Percentiles rank a stretch among this genome's conserved stretches.
Conservation (phyloP, 805 yeast species). For the Kodamaea kakaduensis region DNA sequence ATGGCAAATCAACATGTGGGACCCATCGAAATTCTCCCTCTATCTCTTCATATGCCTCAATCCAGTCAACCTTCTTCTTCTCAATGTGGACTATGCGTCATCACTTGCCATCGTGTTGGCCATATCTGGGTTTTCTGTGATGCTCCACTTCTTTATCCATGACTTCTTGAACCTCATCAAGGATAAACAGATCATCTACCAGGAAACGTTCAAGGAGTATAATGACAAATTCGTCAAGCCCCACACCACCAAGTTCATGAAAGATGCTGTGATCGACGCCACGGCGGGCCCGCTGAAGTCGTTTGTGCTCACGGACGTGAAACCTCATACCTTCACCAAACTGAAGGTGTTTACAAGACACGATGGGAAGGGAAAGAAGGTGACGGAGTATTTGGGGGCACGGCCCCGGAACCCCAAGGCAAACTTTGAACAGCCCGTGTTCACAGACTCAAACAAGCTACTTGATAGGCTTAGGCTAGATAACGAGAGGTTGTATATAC, state of each 20-base stretch:
- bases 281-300: conserved; percentile 35
- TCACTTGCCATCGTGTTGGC: conserved; percentile 19
- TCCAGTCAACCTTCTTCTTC: conserved; percentile 48
- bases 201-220: conserved; percentile 61
- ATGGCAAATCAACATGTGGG: conserved; percentile 65
- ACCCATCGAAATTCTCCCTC: conserved; percentile 56
- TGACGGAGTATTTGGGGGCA: conserved; percentile 14
- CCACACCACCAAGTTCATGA: conserved; percentile 43
- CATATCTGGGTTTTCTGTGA: conserved; percentile 6
- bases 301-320: conserved; percentile 17
- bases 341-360: conserved; percentile 50
- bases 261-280: conserved; percentile 63
- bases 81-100: conserved; percentile 27
- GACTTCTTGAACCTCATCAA: conserved; percentile 46
- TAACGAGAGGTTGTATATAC: conserved; percentile 10
- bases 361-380: conserved; percentile 38
- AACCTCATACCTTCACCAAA: conserved; percentile 26
- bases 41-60: conserved; percentile 51
- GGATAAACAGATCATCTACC: conserved; percentile 58
- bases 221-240: conserved; percentile 62
- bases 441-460: conserved; percentile 13
- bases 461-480: conserved; percentile 11
- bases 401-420: conserved; percentile 7
- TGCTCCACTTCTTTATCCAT: conserved; percentile 36
- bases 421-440: conserved; percentile 8